These are phyloP conservation scores for Arachis hypogaea DNA, from an alignment of 306 rosid genomes.

Conservation along the genomic window DNA sequence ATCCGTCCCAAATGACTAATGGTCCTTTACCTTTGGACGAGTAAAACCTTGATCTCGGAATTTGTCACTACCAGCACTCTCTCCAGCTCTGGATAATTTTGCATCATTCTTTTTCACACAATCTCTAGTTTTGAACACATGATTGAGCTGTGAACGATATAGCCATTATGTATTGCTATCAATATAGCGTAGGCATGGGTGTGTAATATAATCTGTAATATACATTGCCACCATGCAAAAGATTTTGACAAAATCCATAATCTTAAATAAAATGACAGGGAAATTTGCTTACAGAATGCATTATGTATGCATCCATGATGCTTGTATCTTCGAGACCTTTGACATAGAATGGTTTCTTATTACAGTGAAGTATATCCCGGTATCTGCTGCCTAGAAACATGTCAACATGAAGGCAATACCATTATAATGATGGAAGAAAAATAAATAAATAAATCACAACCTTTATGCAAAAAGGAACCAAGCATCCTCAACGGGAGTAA, in stretches of 20 bases:
- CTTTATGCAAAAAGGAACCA: conserved; percentile 14
- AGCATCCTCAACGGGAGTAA: conserved; percentile 1
- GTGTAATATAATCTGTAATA: no score
- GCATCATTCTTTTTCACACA: conserved; percentile 71
- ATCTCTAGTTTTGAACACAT: conserved; percentile 77
- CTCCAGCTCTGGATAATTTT: conserved; percentile 59
- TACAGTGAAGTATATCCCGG: conserved; percentile 72
- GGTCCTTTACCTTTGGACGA: conserved; percentile 86
- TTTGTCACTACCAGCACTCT: conserved; percentile 50
- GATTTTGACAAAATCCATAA: conserved; percentile 5
- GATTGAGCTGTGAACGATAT: conserved; percentile 77
- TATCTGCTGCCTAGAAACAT: conserved; percentile 75
- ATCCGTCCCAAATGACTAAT: neutral
- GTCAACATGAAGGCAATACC: conserved; percentile 34
- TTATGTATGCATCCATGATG: conserved; percentile 78
- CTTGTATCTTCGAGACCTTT: conserved; percentile 70
- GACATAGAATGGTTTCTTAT: conserved; percentile 89
- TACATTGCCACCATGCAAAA: conserved; percentile 11
- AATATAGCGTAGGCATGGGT: no score
- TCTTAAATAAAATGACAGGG: conserved; percentile 26
- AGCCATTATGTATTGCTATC: neutral
- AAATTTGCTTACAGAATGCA: conserved; percentile 75
- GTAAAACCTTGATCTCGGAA: conserved; percentile 93
- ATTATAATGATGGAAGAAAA: conserved; percentile 10
- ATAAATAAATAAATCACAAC: neutral